Evolutionary conservation across 148 eudicot species (phyloP).

Genomic region (Linanthus parryae): DNA sequence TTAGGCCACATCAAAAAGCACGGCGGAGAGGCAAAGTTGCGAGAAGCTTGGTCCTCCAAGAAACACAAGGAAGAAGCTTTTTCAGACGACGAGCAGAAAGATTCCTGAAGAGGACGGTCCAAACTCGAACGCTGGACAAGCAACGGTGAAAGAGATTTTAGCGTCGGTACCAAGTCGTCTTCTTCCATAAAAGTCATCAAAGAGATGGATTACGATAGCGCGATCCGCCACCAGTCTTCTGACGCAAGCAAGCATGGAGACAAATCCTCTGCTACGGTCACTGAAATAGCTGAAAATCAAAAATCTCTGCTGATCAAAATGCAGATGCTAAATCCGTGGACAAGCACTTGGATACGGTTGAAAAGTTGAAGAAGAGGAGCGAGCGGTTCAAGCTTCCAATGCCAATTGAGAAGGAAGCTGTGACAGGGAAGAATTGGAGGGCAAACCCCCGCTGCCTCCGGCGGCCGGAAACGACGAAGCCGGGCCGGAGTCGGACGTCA

Average conservation of each 20-base stretch:
- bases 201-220: slow-evolving; percentile 21
- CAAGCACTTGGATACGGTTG: slow-evolving; percentile 68
- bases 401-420: slow-evolving; percentile 78
- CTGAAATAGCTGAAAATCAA: slow-evolving; percentile 33
- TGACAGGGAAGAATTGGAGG: slow-evolving; percentile 62
- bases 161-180: slow-evolving; percentile 36
- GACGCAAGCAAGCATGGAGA: too few species aligned
- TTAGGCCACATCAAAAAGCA: too few species aligned
- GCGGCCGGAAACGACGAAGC: slow-evolving; percentile 50
- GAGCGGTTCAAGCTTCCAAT: slow-evolving; percentile 96
- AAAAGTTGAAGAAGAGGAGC: slow-evolving; percentile 80
- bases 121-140: slow-evolving; percentile 97
- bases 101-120: slow-evolving; percentile 79
- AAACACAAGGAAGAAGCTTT: slow-evolving; percentile 46
- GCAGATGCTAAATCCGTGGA: slow-evolving; percentile 35
- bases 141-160: slow-evolving; percentile 72
- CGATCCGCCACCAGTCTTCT: too few species aligned
- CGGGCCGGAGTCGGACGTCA: slow-evolving; percentile 48
- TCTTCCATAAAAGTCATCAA: slow-evolving; percentile 40
- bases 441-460: slow-evolving; percentile 52
- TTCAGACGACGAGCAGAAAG: slow-evolving; percentile 69
- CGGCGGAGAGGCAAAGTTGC: too few species aligned
- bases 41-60: too few species aligned
- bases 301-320: slow-evolving; percentile 29
- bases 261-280: slow-evolving; percentile 28